A percentile compares a stretch with the other conserved stretches of the same genome.
Evolutionary conservation across 2,329 filamentous ascomycete species (phyloP).

Genomic region (Aspergillus fumigatiaffinis): DNA sequence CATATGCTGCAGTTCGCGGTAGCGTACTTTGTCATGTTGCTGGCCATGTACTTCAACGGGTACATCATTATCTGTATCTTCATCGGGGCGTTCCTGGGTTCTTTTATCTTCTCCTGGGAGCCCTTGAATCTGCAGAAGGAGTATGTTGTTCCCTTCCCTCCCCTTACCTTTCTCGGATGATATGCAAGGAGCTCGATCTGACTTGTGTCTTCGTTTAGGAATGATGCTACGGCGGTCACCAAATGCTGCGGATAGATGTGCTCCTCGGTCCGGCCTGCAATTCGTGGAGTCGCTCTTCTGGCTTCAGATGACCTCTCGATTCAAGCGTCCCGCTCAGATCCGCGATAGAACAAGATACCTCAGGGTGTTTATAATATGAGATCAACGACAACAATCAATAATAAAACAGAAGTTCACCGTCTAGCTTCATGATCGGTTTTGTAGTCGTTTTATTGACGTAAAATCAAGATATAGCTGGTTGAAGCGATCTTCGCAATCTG

Average conservation of each 20-base stretch:
- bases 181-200: conserved; percentile 2
- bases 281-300: neutral
- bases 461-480: neutral
- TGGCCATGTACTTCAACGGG: conserved; percentile 63
- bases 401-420: neutral
- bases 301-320: no score
- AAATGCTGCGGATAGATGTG: conserved; percentile 21
- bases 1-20: conserved; percentile 70
- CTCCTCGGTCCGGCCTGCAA: neutral
- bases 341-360: neutral
- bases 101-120: conserved; percentile 72
- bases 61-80: conserved; percentile 81
- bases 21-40: conserved; percentile 73
- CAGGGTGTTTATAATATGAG: neutral
- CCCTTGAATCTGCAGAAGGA: conserved; percentile 13
- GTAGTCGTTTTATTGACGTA: neutral
- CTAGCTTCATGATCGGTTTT: neutral
- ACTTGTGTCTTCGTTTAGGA: conserved; percentile 7
- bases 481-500: no score
- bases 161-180: neutral
- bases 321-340: neutral
- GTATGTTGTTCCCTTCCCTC: conserved; percentile 10
- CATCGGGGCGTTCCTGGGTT: conserved; percentile 68
- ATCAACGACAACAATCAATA: neutral
- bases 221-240: conserved; percentile 20